These are phyloP conservation scores for Suhomyces coccinellae DNA, from an alignment of 1,139 yeast genomes.

Conservation along the genomic window DNA sequence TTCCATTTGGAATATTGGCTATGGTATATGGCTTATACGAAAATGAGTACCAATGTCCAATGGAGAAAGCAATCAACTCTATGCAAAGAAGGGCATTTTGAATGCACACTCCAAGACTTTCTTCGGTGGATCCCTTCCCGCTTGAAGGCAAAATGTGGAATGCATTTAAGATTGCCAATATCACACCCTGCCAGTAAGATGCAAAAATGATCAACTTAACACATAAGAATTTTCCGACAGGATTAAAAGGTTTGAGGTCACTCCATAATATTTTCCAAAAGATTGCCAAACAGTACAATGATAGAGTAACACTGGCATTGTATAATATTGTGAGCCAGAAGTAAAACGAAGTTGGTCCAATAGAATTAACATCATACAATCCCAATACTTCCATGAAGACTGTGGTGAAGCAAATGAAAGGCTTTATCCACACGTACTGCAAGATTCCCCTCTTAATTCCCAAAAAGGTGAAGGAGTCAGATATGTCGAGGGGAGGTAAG, in stretches of 20 bases:
- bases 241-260: conserved; percentile 78
- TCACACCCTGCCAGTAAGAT: conserved; percentile 92
- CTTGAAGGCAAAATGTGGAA: conserved; percentile 45
- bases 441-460: conserved; percentile 79
- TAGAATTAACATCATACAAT: conserved; percentile 50
- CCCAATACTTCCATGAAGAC: conserved; percentile 54
- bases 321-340: conserved; percentile 71
- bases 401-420: conserved; percentile 63
- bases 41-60: conserved; percentile 86
- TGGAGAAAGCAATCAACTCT: conserved; percentile 83
- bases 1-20: conserved; percentile 62
- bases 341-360: conserved; percentile 52
- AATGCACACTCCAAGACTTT: conserved; percentile 54
- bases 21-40: conserved; percentile 72
- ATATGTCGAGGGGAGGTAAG: conserved; percentile 68
- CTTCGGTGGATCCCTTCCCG: conserved; percentile 13
- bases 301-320: conserved; percentile 76
- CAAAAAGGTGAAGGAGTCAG: conserved; percentile 81
- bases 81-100: conserved; percentile 81
- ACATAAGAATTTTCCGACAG: conserved; percentile 90
- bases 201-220: conserved; percentile 93
- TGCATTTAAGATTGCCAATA: conserved; percentile 60
- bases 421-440: conserved; percentile 96
- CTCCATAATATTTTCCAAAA: conserved; percentile 86
- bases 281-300: conserved; percentile 81